Evolutionary conservation across 2,329 filamentous ascomycete genomes (phyloP).

Genomic region (Arthroderma uncinatum): DNA sequence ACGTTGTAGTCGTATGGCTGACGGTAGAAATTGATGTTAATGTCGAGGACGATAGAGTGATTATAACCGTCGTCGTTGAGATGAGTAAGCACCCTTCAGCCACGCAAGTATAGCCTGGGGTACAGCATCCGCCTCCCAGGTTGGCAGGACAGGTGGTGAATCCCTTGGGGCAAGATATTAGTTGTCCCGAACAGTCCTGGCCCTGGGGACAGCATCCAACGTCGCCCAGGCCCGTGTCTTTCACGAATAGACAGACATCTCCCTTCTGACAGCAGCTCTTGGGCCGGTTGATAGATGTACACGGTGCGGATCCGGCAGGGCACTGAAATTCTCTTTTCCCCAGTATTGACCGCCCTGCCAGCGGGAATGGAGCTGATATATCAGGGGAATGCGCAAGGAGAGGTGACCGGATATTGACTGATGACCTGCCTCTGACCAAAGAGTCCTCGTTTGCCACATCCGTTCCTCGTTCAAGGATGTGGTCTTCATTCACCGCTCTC

Average conservation of each 20-base stretch:
- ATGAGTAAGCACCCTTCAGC: slow-evolving; percentile 43
- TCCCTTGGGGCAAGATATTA: slow-evolving; percentile 42
- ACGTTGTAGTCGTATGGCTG: slow-evolving; percentile 25
- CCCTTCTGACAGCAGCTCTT: slow-evolving; percentile 48
- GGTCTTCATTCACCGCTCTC: slow-evolving; percentile 7
- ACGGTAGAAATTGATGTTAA: slow-evolving; percentile 27
- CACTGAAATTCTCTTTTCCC: slow-evolving; percentile 45
- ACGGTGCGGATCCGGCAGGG: slow-evolving; percentile 44
- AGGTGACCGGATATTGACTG: slow-evolving; percentile 1
- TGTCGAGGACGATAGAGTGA: slow-evolving; percentile 5
- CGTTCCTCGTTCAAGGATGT: not conserved
- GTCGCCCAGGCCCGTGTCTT: slow-evolving; percentile 43
- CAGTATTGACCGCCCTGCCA: not conserved
- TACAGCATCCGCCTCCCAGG: slow-evolving; percentile 50
- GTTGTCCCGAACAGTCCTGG: slow-evolving; percentile 39
- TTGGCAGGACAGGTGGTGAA: slow-evolving; percentile 46
- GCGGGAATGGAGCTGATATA: not conserved
- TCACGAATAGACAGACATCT: slow-evolving; percentile 44
- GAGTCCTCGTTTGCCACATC: not conserved
- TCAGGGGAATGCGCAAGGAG: not conserved
- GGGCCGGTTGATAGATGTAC: slow-evolving; percentile 44
- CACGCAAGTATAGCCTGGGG: slow-evolving; percentile 49
- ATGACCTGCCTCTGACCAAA: not conserved
- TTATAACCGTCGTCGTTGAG: slow-evolving; percentile 3
- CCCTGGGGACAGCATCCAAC: slow-evolving; percentile 52